A percentile compares a stretch with the other conserved stretches of the same genome.
Evolutionary conservation across 768 basidiomycete genomes (phyloP).

Genomic region (Tephrocybe rancida): DNA sequence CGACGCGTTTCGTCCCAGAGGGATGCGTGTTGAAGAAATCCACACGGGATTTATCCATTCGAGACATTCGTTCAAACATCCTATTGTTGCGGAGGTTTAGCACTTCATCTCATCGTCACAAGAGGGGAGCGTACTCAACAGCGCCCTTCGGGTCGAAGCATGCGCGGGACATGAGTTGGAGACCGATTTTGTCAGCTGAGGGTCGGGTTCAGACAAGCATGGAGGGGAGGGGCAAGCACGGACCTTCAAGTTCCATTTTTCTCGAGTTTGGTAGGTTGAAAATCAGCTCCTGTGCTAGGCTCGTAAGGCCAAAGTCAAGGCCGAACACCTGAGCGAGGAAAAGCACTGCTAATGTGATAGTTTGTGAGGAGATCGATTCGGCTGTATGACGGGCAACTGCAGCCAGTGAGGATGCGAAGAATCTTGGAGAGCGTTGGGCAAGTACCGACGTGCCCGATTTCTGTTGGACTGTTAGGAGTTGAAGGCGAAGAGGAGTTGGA

Average conservation of each 20-base stretch:
- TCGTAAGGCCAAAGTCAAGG: slow-evolving; percentile 55
- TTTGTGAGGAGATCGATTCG: slow-evolving; percentile 53
- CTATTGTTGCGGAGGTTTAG: slow-evolving; percentile 32
- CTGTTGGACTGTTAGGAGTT: slow-evolving; percentile 33
- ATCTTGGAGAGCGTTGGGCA: not conserved
- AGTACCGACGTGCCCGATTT: slow-evolving; percentile 79
- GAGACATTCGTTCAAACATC: slow-evolving; percentile 70
- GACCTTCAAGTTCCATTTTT: slow-evolving; percentile 80
- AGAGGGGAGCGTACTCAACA: slow-evolving; percentile 53
- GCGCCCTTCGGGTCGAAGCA: slow-evolving; percentile 86
- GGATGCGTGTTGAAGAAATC: slow-evolving; percentile 88
- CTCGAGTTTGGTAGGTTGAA: slow-evolving; percentile 84
- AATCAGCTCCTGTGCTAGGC: slow-evolving; percentile 49
- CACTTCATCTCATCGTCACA: not conserved
- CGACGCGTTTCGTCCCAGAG: slow-evolving; percentile 66
- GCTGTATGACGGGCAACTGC: slow-evolving; percentile 48
- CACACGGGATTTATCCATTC: slow-evolving; percentile 31
- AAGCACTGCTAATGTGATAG: slow-evolving; percentile 40
- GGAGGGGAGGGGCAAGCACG: not conserved
- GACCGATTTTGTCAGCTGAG: slow-evolving; percentile 84
- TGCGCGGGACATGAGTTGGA: slow-evolving; percentile 77
- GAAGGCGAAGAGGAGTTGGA: not conserved
- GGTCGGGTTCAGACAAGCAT: too few relatives aligned
- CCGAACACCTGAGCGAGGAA: slow-evolving; percentile 51
- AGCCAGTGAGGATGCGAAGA: not conserved